These are phyloP conservation scores for Komagataella mondaviorum DNA, from an alignment of 805 yeast species.

Conservation along the genomic window DNA sequence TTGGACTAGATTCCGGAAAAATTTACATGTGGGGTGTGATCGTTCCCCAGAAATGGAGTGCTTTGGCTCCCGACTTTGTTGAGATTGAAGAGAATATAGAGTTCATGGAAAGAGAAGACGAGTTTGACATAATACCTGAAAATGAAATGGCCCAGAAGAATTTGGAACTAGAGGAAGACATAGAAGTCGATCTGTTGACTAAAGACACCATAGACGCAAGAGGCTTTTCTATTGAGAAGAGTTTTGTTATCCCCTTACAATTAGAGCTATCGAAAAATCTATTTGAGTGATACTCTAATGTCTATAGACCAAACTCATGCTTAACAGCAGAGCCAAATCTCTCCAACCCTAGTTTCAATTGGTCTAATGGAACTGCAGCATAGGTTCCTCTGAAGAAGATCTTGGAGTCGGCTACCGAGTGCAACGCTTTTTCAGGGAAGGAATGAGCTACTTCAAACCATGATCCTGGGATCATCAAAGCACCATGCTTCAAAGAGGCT, in stretches of 20 bases:
- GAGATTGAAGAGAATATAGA: conserved; percentile 88
- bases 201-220: conserved; percentile 58
- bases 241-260: conserved; percentile 50
- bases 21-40: conserved; percentile 73
- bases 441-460: conserved; percentile 60
- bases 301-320: conserved; percentile 33
- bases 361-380: conserved; percentile 69
- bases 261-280: conserved; percentile 3
- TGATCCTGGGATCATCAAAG: conserved; percentile 70
- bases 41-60: conserved; percentile 91
- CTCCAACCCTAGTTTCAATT: conserved; percentile 45
- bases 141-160: conserved; percentile 49
- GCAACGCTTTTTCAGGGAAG: conserved; percentile 20
- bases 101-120: conserved; percentile 82
- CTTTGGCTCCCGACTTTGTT: conserved; percentile 91
- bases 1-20: conserved; percentile 76
- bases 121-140: conserved; percentile 70
- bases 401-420: conserved; percentile 26
- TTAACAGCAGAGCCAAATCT: conserved; percentile 54
- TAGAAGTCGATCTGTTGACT: conserved; percentile 49
- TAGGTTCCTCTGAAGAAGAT: conserved; percentile 80
- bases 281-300: not conserved
- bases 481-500: conserved; percentile 42
- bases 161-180: conserved; percentile 48
- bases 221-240: conserved; percentile 43